phyloP scores from a whole-genome alignment of 768 basidiomycete genomes.

The Phaffia tasmanica region DNA sequence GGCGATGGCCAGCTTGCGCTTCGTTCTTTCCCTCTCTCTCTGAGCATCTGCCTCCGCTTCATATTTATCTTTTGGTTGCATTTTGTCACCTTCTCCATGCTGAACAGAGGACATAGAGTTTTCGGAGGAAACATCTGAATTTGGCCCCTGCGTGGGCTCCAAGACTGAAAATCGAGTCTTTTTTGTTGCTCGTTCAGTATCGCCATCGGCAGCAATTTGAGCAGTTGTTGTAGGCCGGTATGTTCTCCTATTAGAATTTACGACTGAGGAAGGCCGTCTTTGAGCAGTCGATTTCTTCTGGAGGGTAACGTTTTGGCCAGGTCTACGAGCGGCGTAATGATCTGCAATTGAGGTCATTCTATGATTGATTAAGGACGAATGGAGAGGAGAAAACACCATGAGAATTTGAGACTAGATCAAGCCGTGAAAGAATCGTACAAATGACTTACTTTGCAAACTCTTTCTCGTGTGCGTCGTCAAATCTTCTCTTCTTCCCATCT shows the following conservation, averaged over 20 bases:
- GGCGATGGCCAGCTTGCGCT: constrained; percentile 13
- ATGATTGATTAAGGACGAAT: neutral
- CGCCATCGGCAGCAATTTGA: no score
- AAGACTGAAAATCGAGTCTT: no score
- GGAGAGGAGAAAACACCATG: no score
- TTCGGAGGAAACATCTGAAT: no score
- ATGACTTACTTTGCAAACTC: constrained; percentile 24
- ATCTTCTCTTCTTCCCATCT: constrained; percentile 19
- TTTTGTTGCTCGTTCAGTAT: no score
- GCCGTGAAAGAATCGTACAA: neutral
- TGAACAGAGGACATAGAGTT: no score
- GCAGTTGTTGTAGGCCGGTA: no score
- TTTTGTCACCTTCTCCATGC: no score
- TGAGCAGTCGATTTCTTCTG: neutral
- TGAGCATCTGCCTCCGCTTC: neutral
- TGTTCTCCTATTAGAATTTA: no score
- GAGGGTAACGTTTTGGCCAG: neutral
- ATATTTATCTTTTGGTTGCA: neutral
- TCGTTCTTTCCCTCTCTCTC: neutral
- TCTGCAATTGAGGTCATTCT: constrained; percentile 20
- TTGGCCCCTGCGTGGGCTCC: no score
- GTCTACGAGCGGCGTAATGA: constrained; percentile 13
- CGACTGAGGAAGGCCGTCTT: neutral
- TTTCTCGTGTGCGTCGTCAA: constrained; percentile 24
- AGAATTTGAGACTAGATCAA: neutral